Evolutionary conservation across 495 filamentous ascomycete genomes (phyloP).

Genomic region (Polyplosphaeria fusca): DNA sequence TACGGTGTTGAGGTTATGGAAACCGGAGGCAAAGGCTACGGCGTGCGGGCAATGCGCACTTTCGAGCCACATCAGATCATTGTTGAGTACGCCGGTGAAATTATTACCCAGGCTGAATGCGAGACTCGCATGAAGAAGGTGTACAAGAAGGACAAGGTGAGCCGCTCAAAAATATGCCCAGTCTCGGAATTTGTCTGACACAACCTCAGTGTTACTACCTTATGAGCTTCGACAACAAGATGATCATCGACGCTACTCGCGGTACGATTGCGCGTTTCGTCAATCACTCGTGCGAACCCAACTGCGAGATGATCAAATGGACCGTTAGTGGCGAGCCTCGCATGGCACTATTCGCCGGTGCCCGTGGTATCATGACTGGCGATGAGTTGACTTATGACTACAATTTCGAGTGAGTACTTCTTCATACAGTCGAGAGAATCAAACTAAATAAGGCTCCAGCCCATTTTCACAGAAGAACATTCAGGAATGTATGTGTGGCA

Average conservation of each 20-base stretch:
- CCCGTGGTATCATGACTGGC: slow-evolving; percentile 82
- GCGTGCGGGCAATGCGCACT: slow-evolving; percentile 81
- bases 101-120: slow-evolving; percentile 90
- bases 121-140: slow-evolving; percentile 86
- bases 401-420: slow-evolving; percentile 74
- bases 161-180: neutral
- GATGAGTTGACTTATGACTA: slow-evolving; percentile 99
- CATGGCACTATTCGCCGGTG: slow-evolving; percentile 95
- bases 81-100: slow-evolving; percentile 96
- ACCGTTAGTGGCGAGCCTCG: slow-evolving; percentile 91
- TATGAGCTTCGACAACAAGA: slow-evolving; percentile 97
- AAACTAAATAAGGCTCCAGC: slow-evolving; percentile 20
- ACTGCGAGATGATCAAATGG: slow-evolving; percentile 96
- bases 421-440: slow-evolving; percentile 3
- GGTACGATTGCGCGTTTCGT: slow-evolving; percentile 96
- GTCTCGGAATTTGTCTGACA: too few relatives aligned
- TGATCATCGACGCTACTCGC: slow-evolving; percentile 96
- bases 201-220: slow-evolving; percentile 75
- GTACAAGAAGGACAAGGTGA: slow-evolving; percentile 87
- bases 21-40: slow-evolving; percentile 83
- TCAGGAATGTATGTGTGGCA: slow-evolving; percentile 46
- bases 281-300: slow-evolving; percentile 96
- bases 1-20: slow-evolving; percentile 93
- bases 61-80: slow-evolving; percentile 93
- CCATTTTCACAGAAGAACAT: slow-evolving; percentile 43